phyloP scores from a whole-genome alignment of 805 yeast genomes.

The Cyberlindnera amylophila region DNA sequence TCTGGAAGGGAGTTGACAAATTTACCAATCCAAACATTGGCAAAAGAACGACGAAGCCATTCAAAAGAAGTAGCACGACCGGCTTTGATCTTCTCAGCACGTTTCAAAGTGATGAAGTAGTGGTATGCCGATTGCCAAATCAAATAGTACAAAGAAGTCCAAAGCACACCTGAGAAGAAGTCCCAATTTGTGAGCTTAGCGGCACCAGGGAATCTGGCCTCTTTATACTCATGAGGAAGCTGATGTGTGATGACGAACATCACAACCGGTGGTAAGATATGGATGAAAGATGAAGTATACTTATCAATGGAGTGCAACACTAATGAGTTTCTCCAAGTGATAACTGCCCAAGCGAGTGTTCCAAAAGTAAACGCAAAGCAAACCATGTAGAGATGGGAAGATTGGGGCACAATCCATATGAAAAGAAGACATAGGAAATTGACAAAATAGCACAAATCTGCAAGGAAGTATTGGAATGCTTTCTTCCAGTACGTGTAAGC shows the following conservation, averaged over 20 bases:
- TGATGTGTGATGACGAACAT: slow-evolving; percentile 85
- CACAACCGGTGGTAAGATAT: slow-evolving; percentile 83
- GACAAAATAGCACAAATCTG: slow-evolving; percentile 91
- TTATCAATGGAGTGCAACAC: slow-evolving; percentile 91
- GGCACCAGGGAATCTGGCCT: slow-evolving; percentile 75
- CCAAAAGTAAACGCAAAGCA: slow-evolving; percentile 89
- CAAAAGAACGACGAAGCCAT: slow-evolving; percentile 69
- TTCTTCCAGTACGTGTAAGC: slow-evolving; percentile 76
- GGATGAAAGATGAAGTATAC: slow-evolving; percentile 87
- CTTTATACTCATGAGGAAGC: slow-evolving; percentile 44
- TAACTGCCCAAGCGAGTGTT: slow-evolving; percentile 86
- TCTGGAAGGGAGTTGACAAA: slow-evolving; percentile 81
- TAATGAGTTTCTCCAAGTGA: slow-evolving; percentile 92
- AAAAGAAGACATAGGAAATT: slow-evolving; percentile 65
- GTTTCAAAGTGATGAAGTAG: slow-evolving; percentile 81
- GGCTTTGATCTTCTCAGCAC: slow-evolving; percentile 74
- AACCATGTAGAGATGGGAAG: slow-evolving; percentile 68
- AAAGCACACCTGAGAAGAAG: slow-evolving; percentile 60
- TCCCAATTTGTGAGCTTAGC: slow-evolving; percentile 67
- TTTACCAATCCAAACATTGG: slow-evolving; percentile 60
- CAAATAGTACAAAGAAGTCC: slow-evolving; percentile 79
- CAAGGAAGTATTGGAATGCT: slow-evolving; percentile 81
- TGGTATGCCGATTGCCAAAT: slow-evolving; percentile 90
- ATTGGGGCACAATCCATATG: slow-evolving; percentile 80
- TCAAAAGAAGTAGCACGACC: slow-evolving; percentile 89